phyloP scores from a whole-genome alignment of 2,329 filamentous ascomycete species.

The Trichoderma simmonsii region DNA sequence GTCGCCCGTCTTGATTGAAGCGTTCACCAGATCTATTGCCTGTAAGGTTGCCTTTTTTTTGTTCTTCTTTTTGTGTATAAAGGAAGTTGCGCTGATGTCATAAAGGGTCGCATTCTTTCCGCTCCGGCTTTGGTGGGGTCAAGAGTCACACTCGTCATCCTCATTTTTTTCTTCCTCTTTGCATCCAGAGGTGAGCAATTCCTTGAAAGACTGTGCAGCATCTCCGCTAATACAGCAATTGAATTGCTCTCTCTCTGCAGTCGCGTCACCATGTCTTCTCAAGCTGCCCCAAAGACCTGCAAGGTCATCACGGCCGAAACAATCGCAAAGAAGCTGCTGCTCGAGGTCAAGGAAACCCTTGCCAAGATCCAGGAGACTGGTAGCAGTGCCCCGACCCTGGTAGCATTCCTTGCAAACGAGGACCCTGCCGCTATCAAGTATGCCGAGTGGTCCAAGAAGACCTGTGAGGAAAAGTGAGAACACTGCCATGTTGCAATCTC shows the following conservation, averaged over 20 bases:
- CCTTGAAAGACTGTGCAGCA: not conserved
- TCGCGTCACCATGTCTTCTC: slow-evolving; percentile 28
- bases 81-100: slow-evolving; percentile 16
- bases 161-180: not conserved
- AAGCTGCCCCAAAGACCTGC: slow-evolving; percentile 64
- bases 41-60: not conserved
- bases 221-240: not conserved
- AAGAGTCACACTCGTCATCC: slow-evolving; percentile 8
- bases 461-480: slow-evolving; percentile 89
- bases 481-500: not conserved
- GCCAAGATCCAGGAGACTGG: slow-evolving; percentile 61
- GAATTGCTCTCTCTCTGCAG: not conserved
- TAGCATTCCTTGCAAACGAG: slow-evolving; percentile 87
- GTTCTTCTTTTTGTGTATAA: not conserved
- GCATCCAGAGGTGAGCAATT: slow-evolving; percentile 1
- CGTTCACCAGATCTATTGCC: not conserved
- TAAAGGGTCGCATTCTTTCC: not conserved
- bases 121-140: slow-evolving; percentile 15
- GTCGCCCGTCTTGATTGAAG: not conserved
- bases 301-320: slow-evolving; percentile 88
- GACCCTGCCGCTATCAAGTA: slow-evolving; percentile 92
- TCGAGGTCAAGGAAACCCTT: slow-evolving; percentile 74
- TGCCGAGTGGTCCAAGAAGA: slow-evolving; percentile 96
- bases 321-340: slow-evolving; percentile 77
- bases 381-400: slow-evolving; percentile 65